Evolutionary conservation across 2,329 filamentous ascomycete genomes (phyloP).

Genomic region (Annulohypoxylon truncatum): DNA sequence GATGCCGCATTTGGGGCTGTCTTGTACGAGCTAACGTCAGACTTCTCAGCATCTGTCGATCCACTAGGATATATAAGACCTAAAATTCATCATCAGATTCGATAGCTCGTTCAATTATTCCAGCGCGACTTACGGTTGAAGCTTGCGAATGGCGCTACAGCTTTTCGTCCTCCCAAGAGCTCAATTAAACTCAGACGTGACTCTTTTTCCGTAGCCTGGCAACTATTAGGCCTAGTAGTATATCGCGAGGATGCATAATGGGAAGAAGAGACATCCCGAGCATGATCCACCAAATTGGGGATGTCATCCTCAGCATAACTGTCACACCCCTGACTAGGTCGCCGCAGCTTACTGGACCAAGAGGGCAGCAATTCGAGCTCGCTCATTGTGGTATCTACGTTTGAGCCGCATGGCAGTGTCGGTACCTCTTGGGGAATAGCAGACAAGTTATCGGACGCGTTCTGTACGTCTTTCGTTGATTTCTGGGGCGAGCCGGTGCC

Average conservation of each 20-base stretch:
- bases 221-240: conserved; percentile 42
- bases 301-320: conserved; percentile 1
- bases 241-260: conserved; percentile 46
- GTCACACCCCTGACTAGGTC: conserved; percentile 13
- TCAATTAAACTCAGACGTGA: conserved; percentile 38
- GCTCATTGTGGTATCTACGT: background rate
- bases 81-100: conserved; percentile 19
- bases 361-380: conserved; percentile 6
- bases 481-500: background rate
- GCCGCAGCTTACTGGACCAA: conserved; percentile 23
- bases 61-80: conserved; percentile 35
- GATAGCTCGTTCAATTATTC: background rate
- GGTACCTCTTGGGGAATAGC: background rate
- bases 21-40: conserved; percentile 47
- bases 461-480: background rate
- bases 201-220: conserved; percentile 37
- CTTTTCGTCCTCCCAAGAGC: conserved; percentile 30
- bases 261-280: conserved; percentile 40
- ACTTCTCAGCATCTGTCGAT: conserved; percentile 40
- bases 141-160: conserved; percentile 23
- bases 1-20: conserved; percentile 44
- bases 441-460: background rate
- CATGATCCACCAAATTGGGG: conserved; percentile 9
- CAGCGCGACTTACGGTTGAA: conserved; percentile 38
- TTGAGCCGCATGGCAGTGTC: background rate